A percentile compares a stretch with the other conserved stretches of the same genome.
Evolutionary conservation across 306 rosid species (phyloP).

Genomic region (Luffa acutangula): DNA sequence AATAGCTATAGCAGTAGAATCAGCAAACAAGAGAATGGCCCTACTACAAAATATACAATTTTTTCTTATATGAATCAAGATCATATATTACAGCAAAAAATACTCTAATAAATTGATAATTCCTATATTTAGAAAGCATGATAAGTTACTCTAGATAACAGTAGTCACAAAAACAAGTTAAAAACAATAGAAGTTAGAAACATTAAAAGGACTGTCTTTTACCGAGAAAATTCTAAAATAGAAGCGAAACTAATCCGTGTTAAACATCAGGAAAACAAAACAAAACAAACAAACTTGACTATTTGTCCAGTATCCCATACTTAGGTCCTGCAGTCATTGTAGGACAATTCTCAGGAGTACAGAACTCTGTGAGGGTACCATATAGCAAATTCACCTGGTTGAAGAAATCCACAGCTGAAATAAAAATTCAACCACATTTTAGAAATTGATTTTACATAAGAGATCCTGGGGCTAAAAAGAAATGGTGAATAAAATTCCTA

Average conservation of each 20-base stretch:
- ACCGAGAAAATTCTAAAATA: background rate
- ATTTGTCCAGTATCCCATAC: constrained; percentile 36
- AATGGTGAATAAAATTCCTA: background rate
- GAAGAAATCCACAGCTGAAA: constrained; percentile 98
- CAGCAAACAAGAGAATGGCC: background rate
- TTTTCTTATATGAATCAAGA: background rate
- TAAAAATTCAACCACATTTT: constrained; percentile 19
- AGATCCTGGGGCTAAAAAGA: constrained; percentile 4
- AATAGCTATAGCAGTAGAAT: background rate
- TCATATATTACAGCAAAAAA: background rate
- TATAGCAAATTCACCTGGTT: constrained; percentile 98
- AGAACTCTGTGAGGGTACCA: constrained; percentile 98
- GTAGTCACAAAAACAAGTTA: background rate
- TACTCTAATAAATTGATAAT: background rate
- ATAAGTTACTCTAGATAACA: background rate
- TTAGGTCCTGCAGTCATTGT: constrained; percentile 99
- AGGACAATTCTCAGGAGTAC: constrained; percentile 89
- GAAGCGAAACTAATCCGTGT: background rate
- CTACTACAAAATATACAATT: background rate
- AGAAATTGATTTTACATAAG: constrained; percentile 13
- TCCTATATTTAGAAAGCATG: background rate
- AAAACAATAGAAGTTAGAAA: background rate
- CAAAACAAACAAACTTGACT: background rate
- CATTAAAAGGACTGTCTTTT: background rate
- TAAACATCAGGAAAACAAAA: background rate